Conservation (phyloP, 2,329 filamentous ascomycete species). For the Beauveria australis region DNA sequence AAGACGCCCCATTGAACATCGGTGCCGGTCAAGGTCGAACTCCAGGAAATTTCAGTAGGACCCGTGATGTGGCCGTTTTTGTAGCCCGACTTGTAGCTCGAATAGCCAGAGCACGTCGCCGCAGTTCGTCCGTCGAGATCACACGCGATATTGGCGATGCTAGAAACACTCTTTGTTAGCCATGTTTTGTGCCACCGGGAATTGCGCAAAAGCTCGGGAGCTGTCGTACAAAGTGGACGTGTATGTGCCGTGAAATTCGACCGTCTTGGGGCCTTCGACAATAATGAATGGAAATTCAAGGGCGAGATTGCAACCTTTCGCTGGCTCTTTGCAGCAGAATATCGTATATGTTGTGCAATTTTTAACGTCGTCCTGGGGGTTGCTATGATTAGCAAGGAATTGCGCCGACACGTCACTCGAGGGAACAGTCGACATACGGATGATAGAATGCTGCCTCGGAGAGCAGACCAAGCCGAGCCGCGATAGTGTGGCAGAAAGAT, state of each 20-base stretch:
- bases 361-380: constrained; percentile 25
- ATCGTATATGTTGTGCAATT: constrained; percentile 39
- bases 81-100: constrained; percentile 33
- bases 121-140: constrained; percentile 32
- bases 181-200: not conserved
- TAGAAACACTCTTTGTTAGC: constrained; percentile 17
- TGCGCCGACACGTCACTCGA: not conserved
- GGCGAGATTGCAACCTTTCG: constrained; percentile 33
- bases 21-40: constrained; percentile 32
- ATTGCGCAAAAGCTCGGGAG: not conserved
- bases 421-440: constrained; percentile 25
- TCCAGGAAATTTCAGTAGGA: constrained; percentile 37
- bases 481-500: constrained; percentile 38
- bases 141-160: constrained; percentile 37
- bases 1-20: constrained; percentile 37
- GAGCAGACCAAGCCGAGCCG: constrained; percentile 32
- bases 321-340: constrained; percentile 36
- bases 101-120: constrained; percentile 41
- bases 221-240: constrained; percentile 35
- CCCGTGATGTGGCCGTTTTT: constrained; percentile 31
- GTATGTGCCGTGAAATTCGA: constrained; percentile 35
- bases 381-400: not conserved
- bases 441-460: constrained; percentile 38
- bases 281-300: constrained; percentile 40
- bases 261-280: constrained; percentile 35